These are phyloP conservation scores for Diaporthe australafricana DNA, from an alignment of 2,329 filamentous ascomycete species.

Conservation along the genomic window DNA sequence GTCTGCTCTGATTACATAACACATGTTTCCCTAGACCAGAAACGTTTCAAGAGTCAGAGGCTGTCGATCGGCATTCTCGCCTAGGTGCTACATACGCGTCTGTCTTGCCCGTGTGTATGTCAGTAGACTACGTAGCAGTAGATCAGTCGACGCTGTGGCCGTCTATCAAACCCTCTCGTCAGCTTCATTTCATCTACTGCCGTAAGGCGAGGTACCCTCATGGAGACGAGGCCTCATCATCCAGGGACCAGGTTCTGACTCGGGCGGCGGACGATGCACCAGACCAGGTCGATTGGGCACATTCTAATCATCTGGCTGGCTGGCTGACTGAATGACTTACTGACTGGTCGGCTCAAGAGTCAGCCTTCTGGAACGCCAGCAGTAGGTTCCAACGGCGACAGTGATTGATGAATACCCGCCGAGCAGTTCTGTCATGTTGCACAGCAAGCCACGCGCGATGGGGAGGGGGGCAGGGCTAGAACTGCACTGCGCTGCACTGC, in stretches of 20 bases:
- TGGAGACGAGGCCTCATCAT: slow-evolving; percentile 9
- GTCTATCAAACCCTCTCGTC: not conserved
- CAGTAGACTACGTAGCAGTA: no score
- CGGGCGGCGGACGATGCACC: not conserved
- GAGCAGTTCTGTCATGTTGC: slow-evolving; percentile 18
- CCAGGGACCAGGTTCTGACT: slow-evolving; percentile 12
- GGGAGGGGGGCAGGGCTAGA: slow-evolving; percentile 1
- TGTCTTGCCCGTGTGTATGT: not conserved
- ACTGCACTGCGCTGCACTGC: slow-evolving; percentile 8
- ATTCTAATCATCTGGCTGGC: not conserved
- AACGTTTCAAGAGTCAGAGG: slow-evolving; percentile 21
- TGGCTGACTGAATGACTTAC: no score
- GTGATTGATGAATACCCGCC: not conserved
- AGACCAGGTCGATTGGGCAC: not conserved
- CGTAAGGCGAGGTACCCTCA: not conserved
- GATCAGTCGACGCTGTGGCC: not conserved
- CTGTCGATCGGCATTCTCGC: not conserved
- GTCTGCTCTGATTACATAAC: not conserved
- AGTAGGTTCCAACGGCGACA: not conserved
- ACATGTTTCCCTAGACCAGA: slow-evolving; percentile 2
- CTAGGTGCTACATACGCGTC: not conserved
- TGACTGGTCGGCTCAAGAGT: slow-evolving; percentile 13
- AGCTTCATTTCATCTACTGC: not conserved
- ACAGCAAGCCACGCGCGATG: slow-evolving; percentile 6
- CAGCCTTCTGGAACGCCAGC: not conserved